phyloP scores from a whole-genome alignment of 495 filamentous ascomycete genomes.

The Copromyces sp. region DNA sequence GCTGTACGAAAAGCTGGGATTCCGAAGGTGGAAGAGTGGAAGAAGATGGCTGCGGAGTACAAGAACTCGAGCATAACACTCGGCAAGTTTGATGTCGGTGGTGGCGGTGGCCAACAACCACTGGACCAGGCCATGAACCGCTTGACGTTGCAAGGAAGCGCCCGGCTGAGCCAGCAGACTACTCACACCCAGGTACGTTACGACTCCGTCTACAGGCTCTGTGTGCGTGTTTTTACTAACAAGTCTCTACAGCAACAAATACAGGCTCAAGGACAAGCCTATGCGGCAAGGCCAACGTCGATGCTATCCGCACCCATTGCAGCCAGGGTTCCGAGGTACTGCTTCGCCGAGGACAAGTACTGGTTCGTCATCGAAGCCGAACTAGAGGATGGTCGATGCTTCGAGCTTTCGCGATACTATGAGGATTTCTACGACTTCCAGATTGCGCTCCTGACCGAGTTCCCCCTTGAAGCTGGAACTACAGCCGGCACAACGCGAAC shows the following conservation, averaged over 20 bases:
- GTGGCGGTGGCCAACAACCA: conserved; percentile 31
- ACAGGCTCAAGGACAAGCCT: conserved; percentile 19
- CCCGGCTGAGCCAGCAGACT: conserved; percentile 35
- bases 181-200: conserved; percentile 33
- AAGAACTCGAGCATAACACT: conserved; percentile 97
- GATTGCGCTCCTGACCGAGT: conserved; percentile 86
- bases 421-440: conserved; percentile 99
- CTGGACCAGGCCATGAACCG: conserved; percentile 66
- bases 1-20: conserved; percentile 85
- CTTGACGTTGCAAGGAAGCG: conserved; percentile 54
- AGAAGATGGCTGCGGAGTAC: conserved; percentile 98
- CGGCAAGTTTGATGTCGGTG: conserved; percentile 68
- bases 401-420: conserved; percentile 89
- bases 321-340: conserved; percentile 85
- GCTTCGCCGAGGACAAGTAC: conserved; percentile 94
- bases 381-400: conserved; percentile 83
- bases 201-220: not conserved
- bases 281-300: conserved; percentile 29
- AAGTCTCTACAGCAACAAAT: conserved; percentile 20
- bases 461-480: conserved; percentile 84
- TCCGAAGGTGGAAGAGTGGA: conserved; percentile 98
- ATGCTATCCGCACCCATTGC: conserved; percentile 47
- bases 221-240: conserved; percentile 7
- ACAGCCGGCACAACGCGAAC: conserved; percentile 66
- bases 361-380: conserved; percentile 94